These are phyloP conservation scores for Solanum clarkiae DNA, from an alignment of 257 asterid species.

Conservation along the genomic window DNA sequence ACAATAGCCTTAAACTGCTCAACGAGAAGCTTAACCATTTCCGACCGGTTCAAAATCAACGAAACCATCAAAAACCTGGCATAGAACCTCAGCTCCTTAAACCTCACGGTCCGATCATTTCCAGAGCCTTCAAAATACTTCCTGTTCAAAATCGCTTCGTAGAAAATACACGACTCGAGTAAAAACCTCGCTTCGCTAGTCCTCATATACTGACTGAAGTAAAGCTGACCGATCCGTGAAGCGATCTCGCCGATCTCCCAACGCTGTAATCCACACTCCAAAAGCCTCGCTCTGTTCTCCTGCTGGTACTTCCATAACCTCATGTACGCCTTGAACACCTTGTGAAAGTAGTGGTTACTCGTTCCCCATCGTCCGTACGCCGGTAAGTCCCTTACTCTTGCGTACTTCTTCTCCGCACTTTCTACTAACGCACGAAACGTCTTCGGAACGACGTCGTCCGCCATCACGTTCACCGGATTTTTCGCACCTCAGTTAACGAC, in stretches of 20 bases:
- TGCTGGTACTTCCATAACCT: slow-evolving; percentile 88
- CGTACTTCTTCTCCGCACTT: slow-evolving; percentile 81
- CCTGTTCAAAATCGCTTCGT: slow-evolving; percentile 80
- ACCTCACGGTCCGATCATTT: slow-evolving; percentile 71
- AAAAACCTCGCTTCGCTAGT: slow-evolving; percentile 88
- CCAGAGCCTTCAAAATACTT: slow-evolving; percentile 71
- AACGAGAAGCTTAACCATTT: slow-evolving; percentile 65
- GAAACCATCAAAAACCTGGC: slow-evolving; percentile 91
- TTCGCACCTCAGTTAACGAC: not conserved
- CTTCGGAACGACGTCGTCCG: slow-evolving; percentile 34
- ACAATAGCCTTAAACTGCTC: slow-evolving; percentile 74
- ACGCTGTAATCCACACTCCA: slow-evolving; percentile 69
- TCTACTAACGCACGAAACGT: slow-evolving; percentile 61
- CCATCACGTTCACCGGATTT: slow-evolving; percentile 23
- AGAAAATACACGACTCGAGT: slow-evolving; percentile 77
- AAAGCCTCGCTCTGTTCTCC: slow-evolving; percentile 60
- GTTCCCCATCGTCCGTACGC: slow-evolving; percentile 52
- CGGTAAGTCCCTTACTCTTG: slow-evolving; percentile 91
- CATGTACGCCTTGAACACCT: slow-evolving; percentile 82
- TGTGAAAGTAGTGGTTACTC: slow-evolving; percentile 57
- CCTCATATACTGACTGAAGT: slow-evolving; percentile 80
- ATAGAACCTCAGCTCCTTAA: slow-evolving; percentile 87
- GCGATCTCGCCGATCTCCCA: slow-evolving; percentile 99
- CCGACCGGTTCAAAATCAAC: slow-evolving; percentile 55
- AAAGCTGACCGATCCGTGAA: slow-evolving; percentile 92